Conservation (phyloP, 1,284 basidiomycete genomes). For the Taiwanofungus camphoratus region DNA sequence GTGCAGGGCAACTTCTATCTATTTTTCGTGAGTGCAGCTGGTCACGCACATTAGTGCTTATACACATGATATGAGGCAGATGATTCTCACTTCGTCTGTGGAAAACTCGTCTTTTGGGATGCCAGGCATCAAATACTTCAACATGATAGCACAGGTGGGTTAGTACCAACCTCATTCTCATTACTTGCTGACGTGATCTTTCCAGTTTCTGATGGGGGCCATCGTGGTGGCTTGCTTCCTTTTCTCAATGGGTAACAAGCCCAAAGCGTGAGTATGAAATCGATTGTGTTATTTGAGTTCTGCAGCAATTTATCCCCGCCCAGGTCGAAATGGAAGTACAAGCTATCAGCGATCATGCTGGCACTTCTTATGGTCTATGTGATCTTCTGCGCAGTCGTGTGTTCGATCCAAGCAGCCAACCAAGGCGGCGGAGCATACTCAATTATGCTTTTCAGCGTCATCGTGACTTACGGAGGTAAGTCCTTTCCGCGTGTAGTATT, state of each 20-base stretch:
- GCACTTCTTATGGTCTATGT: slow-evolving; percentile 81
- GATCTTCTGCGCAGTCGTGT: slow-evolving; percentile 70
- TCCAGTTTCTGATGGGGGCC: slow-evolving; percentile 80
- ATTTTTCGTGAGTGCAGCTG: slow-evolving; percentile 75
- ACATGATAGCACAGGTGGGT: slow-evolving; percentile 70
- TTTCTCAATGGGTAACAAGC: slow-evolving; percentile 96
- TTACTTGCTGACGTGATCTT: not conserved
- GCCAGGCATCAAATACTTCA: slow-evolving; percentile 69
- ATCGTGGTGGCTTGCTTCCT: slow-evolving; percentile 87
- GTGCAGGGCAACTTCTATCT: slow-evolving; percentile 89
- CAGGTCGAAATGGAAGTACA: slow-evolving; percentile 85
- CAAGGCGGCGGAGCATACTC: slow-evolving; percentile 64
- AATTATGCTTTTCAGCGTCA: slow-evolving; percentile 78
- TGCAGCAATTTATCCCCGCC: not conserved
- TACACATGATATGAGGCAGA: slow-evolving; percentile 32
- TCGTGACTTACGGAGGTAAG: slow-evolving; percentile 81
- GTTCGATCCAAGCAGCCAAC: slow-evolving; percentile 62
- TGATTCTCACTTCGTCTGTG: slow-evolving; percentile 84
- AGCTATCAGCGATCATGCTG: slow-evolving; percentile 71
- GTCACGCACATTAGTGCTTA: slow-evolving; percentile 62
- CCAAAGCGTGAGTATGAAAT: slow-evolving; percentile 59
- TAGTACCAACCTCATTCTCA: not conserved
- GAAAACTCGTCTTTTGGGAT: slow-evolving; percentile 74
- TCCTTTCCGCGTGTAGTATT: slow-evolving; percentile 6
- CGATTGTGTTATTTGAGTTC: too few species aligned